Evolutionary conservation across 768 basidiomycete genomes (phyloP).

Genomic region (Exidia glandulosa): DNA sequence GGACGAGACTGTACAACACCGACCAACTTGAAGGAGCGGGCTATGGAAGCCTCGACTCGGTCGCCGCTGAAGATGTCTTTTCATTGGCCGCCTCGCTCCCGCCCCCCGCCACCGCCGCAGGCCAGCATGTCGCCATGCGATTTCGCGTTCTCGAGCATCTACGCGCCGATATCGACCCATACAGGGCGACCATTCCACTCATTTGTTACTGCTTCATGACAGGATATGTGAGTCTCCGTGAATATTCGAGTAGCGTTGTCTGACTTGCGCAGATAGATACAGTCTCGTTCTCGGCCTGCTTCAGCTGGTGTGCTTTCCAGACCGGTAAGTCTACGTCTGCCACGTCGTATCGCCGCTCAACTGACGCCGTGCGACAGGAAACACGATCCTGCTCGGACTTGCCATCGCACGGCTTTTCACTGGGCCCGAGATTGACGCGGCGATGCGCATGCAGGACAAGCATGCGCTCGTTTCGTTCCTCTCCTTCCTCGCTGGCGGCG

Average conservation of each 20-base stretch:
- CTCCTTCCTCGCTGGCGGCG: slow-evolving; percentile 68
- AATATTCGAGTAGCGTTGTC: background rate
- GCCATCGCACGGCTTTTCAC: slow-evolving; percentile 73
- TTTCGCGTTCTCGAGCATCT: slow-evolving; percentile 1
- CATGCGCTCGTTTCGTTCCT: slow-evolving; percentile 75
- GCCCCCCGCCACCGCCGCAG: background rate
- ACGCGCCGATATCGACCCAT: slow-evolving; percentile 5
- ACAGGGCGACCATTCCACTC: slow-evolving; percentile 4
- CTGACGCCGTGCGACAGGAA: slow-evolving; percentile 12
- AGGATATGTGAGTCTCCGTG: slow-evolving; percentile 5
- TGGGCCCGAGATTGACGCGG: slow-evolving; percentile 24
- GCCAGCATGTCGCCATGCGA: background rate
- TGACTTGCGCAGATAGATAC: slow-evolving; percentile 27
- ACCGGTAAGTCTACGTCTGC: slow-evolving; percentile 54
- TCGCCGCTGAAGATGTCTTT: too few relatives aligned
- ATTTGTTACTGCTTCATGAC: slow-evolving; percentile 12
- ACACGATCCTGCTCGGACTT: slow-evolving; percentile 50
- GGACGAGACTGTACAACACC: too few relatives aligned
- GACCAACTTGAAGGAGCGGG: too few relatives aligned
- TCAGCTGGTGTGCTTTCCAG: slow-evolving; percentile 81
- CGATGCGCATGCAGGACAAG: slow-evolving; percentile 72
- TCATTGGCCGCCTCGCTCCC: too few relatives aligned
- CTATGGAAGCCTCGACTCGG: too few relatives aligned
- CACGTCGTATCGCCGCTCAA: background rate
- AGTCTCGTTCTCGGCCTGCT: slow-evolving; percentile 66